A percentile compares a stretch with the other conserved stretches of the same genome.
Evolutionary conservation across 305 asterid species (phyloP).

Genomic region (Withania somnifera): DNA sequence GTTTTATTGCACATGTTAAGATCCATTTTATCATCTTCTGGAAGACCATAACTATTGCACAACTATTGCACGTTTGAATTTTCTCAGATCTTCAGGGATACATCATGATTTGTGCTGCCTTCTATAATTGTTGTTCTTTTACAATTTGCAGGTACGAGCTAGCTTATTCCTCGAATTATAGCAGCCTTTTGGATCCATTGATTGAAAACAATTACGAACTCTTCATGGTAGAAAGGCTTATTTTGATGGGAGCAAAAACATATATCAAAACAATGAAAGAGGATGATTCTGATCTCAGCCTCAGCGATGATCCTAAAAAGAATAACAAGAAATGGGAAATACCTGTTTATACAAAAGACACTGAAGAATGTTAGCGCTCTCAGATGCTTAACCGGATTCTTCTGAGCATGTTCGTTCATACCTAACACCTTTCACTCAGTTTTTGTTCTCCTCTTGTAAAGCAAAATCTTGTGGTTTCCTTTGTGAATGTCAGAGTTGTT

Average conservation of each 20-base stretch:
- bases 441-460: neutral
- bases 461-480: neutral
- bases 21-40: neutral
- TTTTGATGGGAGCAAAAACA: conserved; percentile 73
- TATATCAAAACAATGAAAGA: conserved; percentile 58
- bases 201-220: conserved; percentile 75
- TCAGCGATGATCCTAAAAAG: conserved; percentile 87
- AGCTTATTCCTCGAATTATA: conserved; percentile 76
- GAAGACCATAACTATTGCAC: neutral
- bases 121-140: neutral
- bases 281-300: conserved; percentile 58
- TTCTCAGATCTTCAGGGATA: neutral
- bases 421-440: neutral
- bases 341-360: conserved; percentile 58
- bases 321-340: conserved; percentile 69
- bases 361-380: conserved; percentile 39
- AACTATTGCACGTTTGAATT: neutral
- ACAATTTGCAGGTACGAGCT: conserved; percentile 56
- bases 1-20: neutral
- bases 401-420: neutral
- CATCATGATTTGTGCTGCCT: neutral
- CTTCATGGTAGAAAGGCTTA: conserved; percentile 80
- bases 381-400: neutral
- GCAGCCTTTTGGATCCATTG: conserved; percentile 57
- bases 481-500: neutral